Base-by-base conservation (phyloP, 805 yeast species). In the Vanderwaltozyma verrucispora region DNA sequence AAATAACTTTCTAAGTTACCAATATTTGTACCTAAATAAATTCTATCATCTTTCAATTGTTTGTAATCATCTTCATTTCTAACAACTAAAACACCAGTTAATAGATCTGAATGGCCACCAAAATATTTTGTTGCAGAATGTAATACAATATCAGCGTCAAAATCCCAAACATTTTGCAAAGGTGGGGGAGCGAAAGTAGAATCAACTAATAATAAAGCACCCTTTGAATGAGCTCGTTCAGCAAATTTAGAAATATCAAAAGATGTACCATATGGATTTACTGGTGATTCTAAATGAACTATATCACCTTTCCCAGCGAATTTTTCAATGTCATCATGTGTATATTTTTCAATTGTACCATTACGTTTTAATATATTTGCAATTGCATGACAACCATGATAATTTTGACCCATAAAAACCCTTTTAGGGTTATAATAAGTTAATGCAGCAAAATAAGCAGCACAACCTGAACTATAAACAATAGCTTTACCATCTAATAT, bases 171-270 rank as follows among this genome's bases (percentile, higher is more conserved):
- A 43, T 85, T 74, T 49, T 76, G 81, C 40, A 87, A 62, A 14
- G 95, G 95, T 12, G 94, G 94, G 16, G 96, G 95, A 9, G 95
- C 96, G 61, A 89, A 84, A 0, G 96, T 89, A 5, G 95, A 71
- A 59, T 88, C 97, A 13, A 84, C 77, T 19, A 76, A 51, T 12
- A 88, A 60, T 18, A 65, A 49, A 0, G 94, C 96, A 15, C 95
- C 95, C 38, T 74, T 73, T 2, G 68, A 63, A 54, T 85, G 95
- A 1, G 95, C 95, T 42, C 68, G 69, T 2, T 73, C 65, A 3
- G 85, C 88, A 51, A 72, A 80, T 34, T 70, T 58, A 29, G 62
- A 58, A 39, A 88, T 72, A 55, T 83, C 85, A 46, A 67, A 68
- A 12, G 78, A 71, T 2, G 67, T 62, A 1, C 95, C 94, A 36